Conservation (phyloP, 2,329 filamentous ascomycete species). For the Xylaria sp. region DNA sequence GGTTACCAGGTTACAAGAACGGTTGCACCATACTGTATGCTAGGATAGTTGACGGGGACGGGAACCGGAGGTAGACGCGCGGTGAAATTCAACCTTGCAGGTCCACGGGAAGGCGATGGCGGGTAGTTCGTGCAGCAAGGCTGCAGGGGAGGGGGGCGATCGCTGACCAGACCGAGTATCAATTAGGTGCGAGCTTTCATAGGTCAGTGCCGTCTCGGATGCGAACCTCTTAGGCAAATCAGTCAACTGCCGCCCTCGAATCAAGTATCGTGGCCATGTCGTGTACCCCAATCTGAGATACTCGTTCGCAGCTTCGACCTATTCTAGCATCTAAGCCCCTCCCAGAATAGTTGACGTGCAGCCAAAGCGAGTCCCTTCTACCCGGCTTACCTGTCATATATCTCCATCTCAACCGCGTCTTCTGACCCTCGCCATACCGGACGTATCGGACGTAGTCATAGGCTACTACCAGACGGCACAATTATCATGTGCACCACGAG, state of each 20-base stretch:
- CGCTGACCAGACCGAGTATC: background rate
- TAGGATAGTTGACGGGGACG: background rate
- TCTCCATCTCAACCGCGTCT: background rate
- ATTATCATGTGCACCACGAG: background rate
- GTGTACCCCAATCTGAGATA: background rate
- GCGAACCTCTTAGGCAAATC: constrained; percentile 7
- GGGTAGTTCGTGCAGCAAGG: constrained; percentile 20
- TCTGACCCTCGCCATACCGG: background rate
- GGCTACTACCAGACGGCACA: background rate
- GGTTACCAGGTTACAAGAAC: background rate
- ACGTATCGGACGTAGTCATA: background rate
- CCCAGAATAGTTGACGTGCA: background rate
- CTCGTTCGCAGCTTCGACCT: background rate
- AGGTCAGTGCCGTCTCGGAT: background rate
- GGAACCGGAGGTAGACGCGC: background rate
- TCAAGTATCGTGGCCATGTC: background rate
- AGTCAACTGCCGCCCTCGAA: constrained; percentile 1
- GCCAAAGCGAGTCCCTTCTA: background rate
- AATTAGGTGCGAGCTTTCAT: background rate
- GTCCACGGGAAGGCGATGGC: background rate
- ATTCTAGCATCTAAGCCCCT: constrained; percentile 9
- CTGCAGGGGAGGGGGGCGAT: constrained; percentile 13
- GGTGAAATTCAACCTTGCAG: background rate
- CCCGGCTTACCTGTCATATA: constrained; percentile 6
- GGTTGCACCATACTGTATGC: constrained; percentile 1